phyloP scores from a whole-genome alignment of 768 basidiomycete genomes.

The Botryobasidium botryosum region DNA sequence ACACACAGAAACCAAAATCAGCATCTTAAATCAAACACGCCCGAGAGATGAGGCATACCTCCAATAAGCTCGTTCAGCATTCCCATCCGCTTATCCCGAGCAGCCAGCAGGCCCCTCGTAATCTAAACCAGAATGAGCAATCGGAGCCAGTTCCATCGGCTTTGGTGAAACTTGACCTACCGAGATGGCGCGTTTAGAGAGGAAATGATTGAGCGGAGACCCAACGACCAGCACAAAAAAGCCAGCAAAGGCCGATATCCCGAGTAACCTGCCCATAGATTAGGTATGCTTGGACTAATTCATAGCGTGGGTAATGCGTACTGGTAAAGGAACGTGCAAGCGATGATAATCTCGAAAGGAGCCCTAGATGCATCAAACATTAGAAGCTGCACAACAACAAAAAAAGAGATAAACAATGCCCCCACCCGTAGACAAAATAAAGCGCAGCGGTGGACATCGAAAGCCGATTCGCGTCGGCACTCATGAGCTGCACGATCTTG shows the following conservation, averaged over 20 bases:
- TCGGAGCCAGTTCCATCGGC: too few species aligned
- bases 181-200: constrained; percentile 48
- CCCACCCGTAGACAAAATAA: constrained; percentile 50
- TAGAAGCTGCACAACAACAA: too few species aligned
- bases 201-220: constrained; percentile 53
- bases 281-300: too few species aligned
- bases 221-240: constrained; percentile 47
- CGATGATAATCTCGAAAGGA: constrained; percentile 65
- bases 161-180: too few species aligned
- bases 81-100: constrained; percentile 61
- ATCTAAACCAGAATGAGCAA: too few species aligned
- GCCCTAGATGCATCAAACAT: too few species aligned
- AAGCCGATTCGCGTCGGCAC: constrained; percentile 26
- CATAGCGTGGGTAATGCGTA: constrained; percentile 23
- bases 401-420: too few species aligned
- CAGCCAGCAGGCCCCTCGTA: constrained; percentile 34
- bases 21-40: background rate
- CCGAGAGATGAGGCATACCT: background rate
- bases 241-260: constrained; percentile 57
- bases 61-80: constrained; percentile 61
- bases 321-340: constrained; percentile 61
- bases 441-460: constrained; percentile 35
- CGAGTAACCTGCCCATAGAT: constrained; percentile 32
- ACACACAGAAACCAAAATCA: background rate
- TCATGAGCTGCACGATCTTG: constrained; percentile 84